Percentiles rank a stretch among this genome's conserved stretches.
Conservation (phyloP, 2,329 filamentous ascomycete species). For the Ophioceras dolichostomum region DNA sequence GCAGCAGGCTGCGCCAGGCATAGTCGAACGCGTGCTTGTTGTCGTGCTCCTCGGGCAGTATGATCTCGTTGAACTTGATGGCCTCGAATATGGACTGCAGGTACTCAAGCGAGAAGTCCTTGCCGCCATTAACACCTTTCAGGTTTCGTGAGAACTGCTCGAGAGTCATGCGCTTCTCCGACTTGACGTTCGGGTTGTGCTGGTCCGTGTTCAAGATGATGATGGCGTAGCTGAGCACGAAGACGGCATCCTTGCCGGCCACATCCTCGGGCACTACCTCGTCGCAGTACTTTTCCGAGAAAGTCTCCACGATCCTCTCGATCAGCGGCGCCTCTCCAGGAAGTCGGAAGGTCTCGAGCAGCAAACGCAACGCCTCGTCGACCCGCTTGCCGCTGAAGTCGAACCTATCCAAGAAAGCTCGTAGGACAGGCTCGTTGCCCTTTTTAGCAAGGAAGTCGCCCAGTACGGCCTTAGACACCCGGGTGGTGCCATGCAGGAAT, state of each 20-base stretch:
- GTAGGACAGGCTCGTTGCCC: constrained; percentile 73
- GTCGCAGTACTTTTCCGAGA: constrained; percentile 73
- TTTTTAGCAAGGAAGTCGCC: constrained; percentile 91
- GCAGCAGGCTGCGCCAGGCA: constrained; percentile 86
- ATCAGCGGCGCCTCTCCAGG: constrained; percentile 90
- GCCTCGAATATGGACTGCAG: constrained; percentile 80
- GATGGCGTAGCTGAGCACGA: constrained; percentile 86
- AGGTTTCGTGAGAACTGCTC: constrained; percentile 79
- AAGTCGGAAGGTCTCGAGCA: constrained; percentile 87
- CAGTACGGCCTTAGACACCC: constrained; percentile 80
- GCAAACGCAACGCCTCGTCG: constrained; percentile 74
- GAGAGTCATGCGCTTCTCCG: constrained; percentile 70
- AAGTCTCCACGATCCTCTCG: constrained; percentile 78
- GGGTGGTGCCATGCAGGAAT: constrained; percentile 77
- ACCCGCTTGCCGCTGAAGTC: constrained; percentile 79
- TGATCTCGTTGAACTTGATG: constrained; percentile 89
- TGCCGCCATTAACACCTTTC: constrained; percentile 75
- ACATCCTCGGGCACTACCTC: constrained; percentile 61
- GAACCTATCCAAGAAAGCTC: constrained; percentile 76
- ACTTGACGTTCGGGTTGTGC: constrained; percentile 82
- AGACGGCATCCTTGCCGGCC: constrained; percentile 77
- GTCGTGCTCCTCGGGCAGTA: constrained; percentile 92
- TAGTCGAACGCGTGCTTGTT: constrained; percentile 95
- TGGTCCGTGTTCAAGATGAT: constrained; percentile 97
- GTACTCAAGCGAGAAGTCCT: constrained; percentile 76